Percentiles rank a stretch among this genome's conserved stretches.
Conservation (phyloP, 441 rosid species). For the Viola pubescens region DNA sequence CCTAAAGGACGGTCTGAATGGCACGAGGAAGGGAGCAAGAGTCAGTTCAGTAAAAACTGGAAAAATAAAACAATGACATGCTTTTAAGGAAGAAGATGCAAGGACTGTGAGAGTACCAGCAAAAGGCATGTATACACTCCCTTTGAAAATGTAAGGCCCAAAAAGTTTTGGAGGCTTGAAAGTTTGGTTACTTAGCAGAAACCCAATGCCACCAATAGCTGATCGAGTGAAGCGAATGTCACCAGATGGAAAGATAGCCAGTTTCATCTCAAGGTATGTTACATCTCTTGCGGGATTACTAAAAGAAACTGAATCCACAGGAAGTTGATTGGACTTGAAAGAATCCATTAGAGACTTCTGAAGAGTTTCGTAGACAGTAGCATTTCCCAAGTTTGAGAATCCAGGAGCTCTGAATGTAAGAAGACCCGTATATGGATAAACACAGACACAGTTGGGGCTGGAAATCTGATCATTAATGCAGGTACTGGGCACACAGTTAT, state of each 20-base stretch:
- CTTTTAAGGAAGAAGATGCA: neutral
- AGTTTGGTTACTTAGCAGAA: constrained; percentile 41
- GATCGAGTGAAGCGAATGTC: constrained; percentile 17
- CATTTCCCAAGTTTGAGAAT: constrained; percentile 42
- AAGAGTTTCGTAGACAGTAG: constrained; percentile 24
- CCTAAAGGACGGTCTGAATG: constrained; percentile 9
- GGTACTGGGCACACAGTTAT: constrained; percentile 25
- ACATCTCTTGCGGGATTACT: constrained; percentile 40
- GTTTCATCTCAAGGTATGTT: constrained; percentile 29
- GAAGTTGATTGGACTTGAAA: constrained; percentile 27
- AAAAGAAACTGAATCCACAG: constrained; percentile 52
- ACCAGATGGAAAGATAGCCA: constrained; percentile 45
- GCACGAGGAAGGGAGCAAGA: neutral
- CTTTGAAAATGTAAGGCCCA: constrained; percentile 44
- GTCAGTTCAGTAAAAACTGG: neutral
- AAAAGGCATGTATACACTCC: constrained; percentile 8
- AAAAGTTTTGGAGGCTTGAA: constrained; percentile 41
- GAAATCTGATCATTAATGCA: constrained; percentile 33
- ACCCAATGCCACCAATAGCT: constrained; percentile 24
- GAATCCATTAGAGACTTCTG: constrained; percentile 12
- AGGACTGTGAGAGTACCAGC: constrained; percentile 14
- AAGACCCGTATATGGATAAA: constrained; percentile 47
- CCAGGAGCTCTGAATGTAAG: constrained; percentile 51
- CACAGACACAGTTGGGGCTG: constrained; percentile 35
- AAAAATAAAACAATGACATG: neutral